phyloP scores from a whole-genome alignment of 169 alveolate species.

The Fabrea salina region DNA sequence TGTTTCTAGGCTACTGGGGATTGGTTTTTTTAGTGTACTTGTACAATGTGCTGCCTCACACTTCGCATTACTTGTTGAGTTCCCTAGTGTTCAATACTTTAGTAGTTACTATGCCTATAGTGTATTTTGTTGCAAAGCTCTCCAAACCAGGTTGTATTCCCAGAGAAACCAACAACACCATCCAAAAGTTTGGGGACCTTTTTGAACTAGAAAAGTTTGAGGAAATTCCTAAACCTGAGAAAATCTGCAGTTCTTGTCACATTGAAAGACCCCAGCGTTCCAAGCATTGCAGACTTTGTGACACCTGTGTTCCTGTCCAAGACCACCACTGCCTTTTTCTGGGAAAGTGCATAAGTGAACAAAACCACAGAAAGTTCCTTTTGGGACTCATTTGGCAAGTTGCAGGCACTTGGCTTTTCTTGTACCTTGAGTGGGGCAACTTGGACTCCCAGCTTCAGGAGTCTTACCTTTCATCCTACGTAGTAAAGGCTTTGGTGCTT shows the following conservation, averaged over 20 bases:
- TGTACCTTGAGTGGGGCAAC: not conserved
- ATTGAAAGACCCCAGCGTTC: not conserved
- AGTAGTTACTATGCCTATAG: not conserved
- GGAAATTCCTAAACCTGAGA: not conserved
- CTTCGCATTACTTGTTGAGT: not conserved
- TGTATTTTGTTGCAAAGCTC: not conserved
- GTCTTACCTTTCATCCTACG: not conserved
- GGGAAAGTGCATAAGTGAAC: slow-evolving; percentile 49
- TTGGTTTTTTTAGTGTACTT: not conserved
- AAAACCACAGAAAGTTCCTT: slow-evolving; percentile 41
- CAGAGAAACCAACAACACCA: not conserved
- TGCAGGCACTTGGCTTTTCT: not conserved
- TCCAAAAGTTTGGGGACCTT: not conserved
- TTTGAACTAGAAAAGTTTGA: not conserved
- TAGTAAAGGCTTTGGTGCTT: not conserved
- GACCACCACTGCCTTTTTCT: slow-evolving; percentile 54
- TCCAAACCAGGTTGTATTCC: not conserved
- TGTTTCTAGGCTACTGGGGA: not conserved
- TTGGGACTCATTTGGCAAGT: slow-evolving; percentile 22
- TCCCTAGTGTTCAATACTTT: not conserved
- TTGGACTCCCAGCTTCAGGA: not conserved
- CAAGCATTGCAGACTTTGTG: slow-evolving; percentile 43
- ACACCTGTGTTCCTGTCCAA: slow-evolving; percentile 46
- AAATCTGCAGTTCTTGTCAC: not conserved
- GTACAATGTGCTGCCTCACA: not conserved